Percentiles rank a stretch among this genome's conserved stretches.
Evolutionary conservation across 129 eudicot genomes (phyloP).

Genomic region (Scalesia atractyloides): DNA sequence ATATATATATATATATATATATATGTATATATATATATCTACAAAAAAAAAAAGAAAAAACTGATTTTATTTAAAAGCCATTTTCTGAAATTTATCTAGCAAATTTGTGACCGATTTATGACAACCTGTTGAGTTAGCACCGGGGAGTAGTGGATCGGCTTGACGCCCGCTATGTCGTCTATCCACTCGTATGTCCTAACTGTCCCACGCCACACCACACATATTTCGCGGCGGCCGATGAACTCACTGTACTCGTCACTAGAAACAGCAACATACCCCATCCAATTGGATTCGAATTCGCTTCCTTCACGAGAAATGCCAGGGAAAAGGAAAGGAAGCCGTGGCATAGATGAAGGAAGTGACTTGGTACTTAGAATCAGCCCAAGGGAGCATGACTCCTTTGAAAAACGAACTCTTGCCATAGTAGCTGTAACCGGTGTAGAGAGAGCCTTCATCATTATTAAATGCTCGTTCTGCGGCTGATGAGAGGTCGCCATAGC

Average conservation of each 20-base stretch:
- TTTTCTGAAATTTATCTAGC: too few relatives aligned
- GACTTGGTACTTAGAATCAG: constrained; percentile 38
- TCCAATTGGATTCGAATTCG: constrained; percentile 50
- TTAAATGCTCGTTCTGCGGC: constrained; percentile 62
- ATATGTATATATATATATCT: too few relatives aligned
- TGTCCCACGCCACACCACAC: constrained; percentile 59
- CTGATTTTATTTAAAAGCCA: too few relatives aligned
- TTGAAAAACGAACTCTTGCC: constrained; percentile 32
- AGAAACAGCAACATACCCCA: constrained; percentile 60
- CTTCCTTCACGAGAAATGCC: constrained; percentile 21
- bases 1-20: too few relatives aligned
- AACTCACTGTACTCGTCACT: constrained; percentile 42
- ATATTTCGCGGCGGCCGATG: constrained; percentile 55
- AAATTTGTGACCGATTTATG: too few relatives aligned
- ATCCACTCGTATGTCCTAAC: constrained; percentile 39
- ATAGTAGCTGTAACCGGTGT: constrained; percentile 43
- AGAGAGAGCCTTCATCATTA: constrained; percentile 47
- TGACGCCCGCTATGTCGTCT: constrained; percentile 31
- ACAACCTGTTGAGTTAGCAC: too few relatives aligned
- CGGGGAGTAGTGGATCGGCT: constrained; percentile 21
- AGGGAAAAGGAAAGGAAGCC: too few relatives aligned
- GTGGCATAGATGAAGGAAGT: constrained; percentile 40
- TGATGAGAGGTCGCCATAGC: constrained; percentile 70
- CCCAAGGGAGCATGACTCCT: constrained; percentile 32
- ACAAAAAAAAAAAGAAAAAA: too few relatives aligned